Evolutionary conservation across 768 basidiomycete genomes (phyloP), one percentile per base, ranked within the genome.

Genomic region (Gloeostereum incarnatum): DNA sequence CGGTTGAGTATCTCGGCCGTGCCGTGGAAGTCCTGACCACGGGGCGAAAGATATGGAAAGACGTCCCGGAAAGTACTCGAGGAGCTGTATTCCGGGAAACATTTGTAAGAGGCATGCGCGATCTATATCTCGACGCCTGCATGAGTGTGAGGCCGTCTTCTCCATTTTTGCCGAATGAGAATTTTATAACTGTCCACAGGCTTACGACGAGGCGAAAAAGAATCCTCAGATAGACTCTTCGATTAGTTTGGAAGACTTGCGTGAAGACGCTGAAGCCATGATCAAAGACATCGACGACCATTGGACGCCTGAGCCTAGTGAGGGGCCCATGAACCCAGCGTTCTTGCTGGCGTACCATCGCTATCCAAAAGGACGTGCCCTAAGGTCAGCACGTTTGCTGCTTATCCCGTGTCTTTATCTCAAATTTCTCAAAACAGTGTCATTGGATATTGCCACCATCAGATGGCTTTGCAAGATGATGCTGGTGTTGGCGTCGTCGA

Each of bases 31-130:
- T 71, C 13, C 50, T 72, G 3, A 51, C 65, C 22, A 68, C 69
- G 63, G 71, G 73, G 16, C 39, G 49, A 3, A 45, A 48, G 18
- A 37, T 44, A 5, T 73, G 68, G 63, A 47, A 57, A 23, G 47
- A 69, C 41, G 62, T 72, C 6, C 45, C 61, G 1, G 40, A 26
- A 17, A 45, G 56, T n/a, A 57, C 64, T 13, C 51, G 64, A 10
- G 71, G 71, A 3, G 51, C 49, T 7, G 60, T 74, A 9, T 74
- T 74, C 36, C 56, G 62, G 20, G 31, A 39, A 2, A 59, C 60
- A 4, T 69, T 69, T 45, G 47, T 71, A 7, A 58, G 66, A 19
- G 68, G 63, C 4, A 57, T 68, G n/a, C 61, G 55, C 30, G 44
- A 47, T 20, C 36, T 69, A 16, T 56, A 56, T 17, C 41, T 70